Evolutionary conservation across 192 early-diverging fungal species (phyloP).

Genomic region (Backusella luteola): DNA sequence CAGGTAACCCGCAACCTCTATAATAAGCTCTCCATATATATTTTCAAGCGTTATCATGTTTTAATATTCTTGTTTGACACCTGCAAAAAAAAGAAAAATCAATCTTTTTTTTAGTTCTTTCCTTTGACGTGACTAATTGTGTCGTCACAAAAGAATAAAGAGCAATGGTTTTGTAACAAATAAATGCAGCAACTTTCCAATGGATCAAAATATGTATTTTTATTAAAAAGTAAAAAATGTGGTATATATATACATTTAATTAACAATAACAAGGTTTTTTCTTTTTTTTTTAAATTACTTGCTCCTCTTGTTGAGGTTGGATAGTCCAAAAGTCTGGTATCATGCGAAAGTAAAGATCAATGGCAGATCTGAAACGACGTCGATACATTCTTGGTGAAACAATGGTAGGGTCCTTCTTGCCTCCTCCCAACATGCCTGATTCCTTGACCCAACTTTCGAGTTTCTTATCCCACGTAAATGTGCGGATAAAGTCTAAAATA

Average conservation of each 20-base stretch:
- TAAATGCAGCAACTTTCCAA: no score
- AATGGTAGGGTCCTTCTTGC: constrained; percentile 91
- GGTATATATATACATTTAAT: neutral
- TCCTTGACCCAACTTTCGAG: constrained; percentile 99
- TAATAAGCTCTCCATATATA: neutral
- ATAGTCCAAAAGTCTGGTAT: constrained; percentile 65
- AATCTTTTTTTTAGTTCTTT: no score
- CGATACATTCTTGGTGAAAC: constrained; percentile 95
- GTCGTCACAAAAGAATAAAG: no score
- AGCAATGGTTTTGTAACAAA: no score
- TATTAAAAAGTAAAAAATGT: no score
- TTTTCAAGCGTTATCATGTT: neutral
- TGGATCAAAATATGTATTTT: no score
- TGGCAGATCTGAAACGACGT: constrained; percentile 89
- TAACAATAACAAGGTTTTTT: neutral
- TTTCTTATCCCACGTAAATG: constrained; percentile 99
- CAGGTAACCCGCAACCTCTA: neutral
- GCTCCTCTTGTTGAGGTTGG: neutral
- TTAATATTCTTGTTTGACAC: neutral
- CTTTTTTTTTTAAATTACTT: neutral
- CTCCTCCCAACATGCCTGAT: constrained; percentile 84
- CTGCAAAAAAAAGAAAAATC: no score
- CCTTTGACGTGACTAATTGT: no score
- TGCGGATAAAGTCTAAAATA: constrained; percentile 83
- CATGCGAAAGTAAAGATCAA: constrained; percentile 88